phyloP scores from a whole-genome alignment of 768 basidiomycete genomes.

The Boletus sp. region DNA sequence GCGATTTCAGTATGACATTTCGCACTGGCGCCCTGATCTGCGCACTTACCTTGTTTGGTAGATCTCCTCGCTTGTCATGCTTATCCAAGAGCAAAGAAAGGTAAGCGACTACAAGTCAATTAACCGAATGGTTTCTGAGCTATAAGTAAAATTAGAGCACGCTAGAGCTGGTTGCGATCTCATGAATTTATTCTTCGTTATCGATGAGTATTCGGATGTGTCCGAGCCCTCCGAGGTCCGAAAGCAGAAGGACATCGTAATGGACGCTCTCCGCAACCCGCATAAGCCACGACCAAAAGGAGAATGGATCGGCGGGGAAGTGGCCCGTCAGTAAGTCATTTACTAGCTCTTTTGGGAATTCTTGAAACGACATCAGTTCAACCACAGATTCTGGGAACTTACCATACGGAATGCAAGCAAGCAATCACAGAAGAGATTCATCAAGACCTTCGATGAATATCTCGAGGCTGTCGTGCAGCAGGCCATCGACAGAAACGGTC shows the following conservation, averaged over 20 bases:
- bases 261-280: conserved; percentile 14
- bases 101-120: background rate
- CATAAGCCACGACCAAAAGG: conserved; percentile 10
- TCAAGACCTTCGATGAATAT: background rate
- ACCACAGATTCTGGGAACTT: conserved; percentile 14
- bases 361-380: background rate
- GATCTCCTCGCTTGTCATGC: conserved; percentile 9
- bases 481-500: conserved; percentile 2
- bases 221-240: conserved; percentile 30
- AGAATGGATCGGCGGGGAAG: conserved; percentile 14
- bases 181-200: conserved; percentile 49
- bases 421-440: conserved; percentile 3
- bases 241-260: conserved; percentile 22
- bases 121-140: background rate
- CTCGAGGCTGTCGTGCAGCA: conserved; percentile 1
- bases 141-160: conserved; percentile 5
- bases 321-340: conserved; percentile 14
- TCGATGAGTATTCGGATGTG: conserved; percentile 50
- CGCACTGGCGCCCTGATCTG: background rate
- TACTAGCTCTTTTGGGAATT: too few relatives aligned
- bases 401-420: conserved; percentile 3
- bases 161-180: conserved; percentile 43
- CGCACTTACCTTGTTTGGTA: background rate
- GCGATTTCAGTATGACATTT: conserved; percentile 6
- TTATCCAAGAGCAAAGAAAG: conserved; percentile 11